A percentile compares a stretch with the other conserved stretches of the same genome.
phyloP scores from a whole-genome alignment of 129 eudicot genomes.

The Glebionis coronaria region DNA sequence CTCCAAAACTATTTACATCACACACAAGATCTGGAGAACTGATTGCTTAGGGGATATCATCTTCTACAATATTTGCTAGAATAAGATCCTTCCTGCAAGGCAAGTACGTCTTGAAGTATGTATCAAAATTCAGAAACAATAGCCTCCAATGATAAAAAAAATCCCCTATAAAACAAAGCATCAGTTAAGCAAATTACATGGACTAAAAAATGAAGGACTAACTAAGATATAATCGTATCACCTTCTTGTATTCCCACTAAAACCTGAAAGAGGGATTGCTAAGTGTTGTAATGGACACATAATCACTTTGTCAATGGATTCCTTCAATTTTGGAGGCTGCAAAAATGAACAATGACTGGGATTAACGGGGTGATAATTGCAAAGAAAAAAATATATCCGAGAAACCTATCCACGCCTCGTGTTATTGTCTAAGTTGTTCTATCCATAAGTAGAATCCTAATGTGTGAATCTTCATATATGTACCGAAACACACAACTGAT shows the following conservation, averaged over 20 bases:
- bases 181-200: slow-evolving; percentile 12
- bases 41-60: slow-evolving; percentile 74
- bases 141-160: slow-evolving; percentile 99
- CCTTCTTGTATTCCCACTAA: slow-evolving; percentile 96
- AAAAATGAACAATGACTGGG: not conserved
- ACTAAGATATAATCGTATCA: slow-evolving; percentile 22
- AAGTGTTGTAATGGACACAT: slow-evolving; percentile 89
- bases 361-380: no score
- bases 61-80: slow-evolving; percentile 58
- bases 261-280: slow-evolving; percentile 90
- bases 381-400: slow-evolving; percentile 1
- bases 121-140: slow-evolving; percentile 87
- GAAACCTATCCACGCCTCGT: no score
- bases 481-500: no score
- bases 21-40: slow-evolving; percentile 80
- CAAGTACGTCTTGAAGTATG: slow-evolving; percentile 80
- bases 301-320: slow-evolving; percentile 80
- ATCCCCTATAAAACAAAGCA: slow-evolving; percentile 67
- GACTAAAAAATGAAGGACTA: not conserved
- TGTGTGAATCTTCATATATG: no score
- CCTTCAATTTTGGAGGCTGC: slow-evolving; percentile 86
- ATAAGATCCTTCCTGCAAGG: slow-evolving; percentile 78
- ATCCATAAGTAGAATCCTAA: no score
- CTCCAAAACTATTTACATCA: slow-evolving; percentile 82
- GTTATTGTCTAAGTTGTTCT: no score